Percentiles rank a stretch among this genome's conserved stretches.
phyloP scores from a whole-genome alignment of 345 rosid species.

The Salix arbutifolia region DNA sequence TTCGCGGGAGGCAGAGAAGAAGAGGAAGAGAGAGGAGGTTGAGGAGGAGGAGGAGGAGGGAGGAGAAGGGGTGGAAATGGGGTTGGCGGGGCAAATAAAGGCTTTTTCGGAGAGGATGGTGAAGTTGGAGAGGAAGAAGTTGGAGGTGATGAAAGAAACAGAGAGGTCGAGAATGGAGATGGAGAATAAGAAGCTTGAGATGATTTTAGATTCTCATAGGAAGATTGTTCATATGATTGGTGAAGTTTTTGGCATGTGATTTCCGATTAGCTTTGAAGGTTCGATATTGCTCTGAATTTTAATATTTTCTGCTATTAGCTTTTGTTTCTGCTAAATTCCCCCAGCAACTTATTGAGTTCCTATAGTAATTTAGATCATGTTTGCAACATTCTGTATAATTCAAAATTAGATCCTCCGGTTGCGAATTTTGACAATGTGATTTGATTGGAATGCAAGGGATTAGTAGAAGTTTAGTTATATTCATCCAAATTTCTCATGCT shows the following conservation, averaged over 20 bases:
- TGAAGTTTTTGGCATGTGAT: constrained; percentile 21
- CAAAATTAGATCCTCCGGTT: too few relatives aligned
- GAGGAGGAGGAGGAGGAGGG: constrained; percentile 10
- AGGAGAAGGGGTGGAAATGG: constrained; percentile 27
- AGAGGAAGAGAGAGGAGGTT: constrained; percentile 24
- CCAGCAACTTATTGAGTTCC: too few relatives aligned
- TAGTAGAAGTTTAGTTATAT: too few relatives aligned
- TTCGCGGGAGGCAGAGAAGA: constrained; percentile 18
- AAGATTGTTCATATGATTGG: constrained; percentile 49
- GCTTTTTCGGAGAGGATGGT: constrained; percentile 52
- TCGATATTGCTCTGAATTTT: not conserved
- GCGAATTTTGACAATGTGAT: too few relatives aligned
- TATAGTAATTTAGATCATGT: too few relatives aligned
- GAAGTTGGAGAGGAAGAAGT: constrained; percentile 61
- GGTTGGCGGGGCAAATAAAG: constrained; percentile 54
- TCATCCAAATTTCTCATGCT: too few relatives aligned
- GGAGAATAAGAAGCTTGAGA: constrained; percentile 55
- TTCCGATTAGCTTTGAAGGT: constrained; percentile 1
- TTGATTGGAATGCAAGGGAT: too few relatives aligned
- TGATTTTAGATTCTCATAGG: constrained; percentile 54
- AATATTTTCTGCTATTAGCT: not conserved
- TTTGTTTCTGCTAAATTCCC: not conserved
- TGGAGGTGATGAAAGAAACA: constrained; percentile 58
- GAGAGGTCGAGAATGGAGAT: constrained; percentile 56
- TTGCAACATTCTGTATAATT: too few relatives aligned